Evolutionary conservation across 495 filamentous ascomycete species (phyloP).

Genomic region (Aspergillus nidulans): DNA sequence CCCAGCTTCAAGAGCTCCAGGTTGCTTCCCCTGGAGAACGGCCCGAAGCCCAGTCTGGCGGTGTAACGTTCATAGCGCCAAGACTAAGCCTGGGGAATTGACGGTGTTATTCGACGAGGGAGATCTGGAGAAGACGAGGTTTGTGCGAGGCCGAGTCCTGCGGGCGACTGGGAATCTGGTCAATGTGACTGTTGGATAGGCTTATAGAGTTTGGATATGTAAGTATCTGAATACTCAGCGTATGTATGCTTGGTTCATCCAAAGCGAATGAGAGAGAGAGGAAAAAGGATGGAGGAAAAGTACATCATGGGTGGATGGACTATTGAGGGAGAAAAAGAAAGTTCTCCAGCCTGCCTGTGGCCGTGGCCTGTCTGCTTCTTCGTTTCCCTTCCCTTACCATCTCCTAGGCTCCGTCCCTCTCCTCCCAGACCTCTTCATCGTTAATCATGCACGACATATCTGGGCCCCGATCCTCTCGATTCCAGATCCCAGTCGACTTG

Average conservation of each 20-base stretch:
- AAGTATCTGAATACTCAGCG: neutral
- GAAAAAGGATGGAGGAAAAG: neutral
- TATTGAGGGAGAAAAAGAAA: constrained; percentile 14
- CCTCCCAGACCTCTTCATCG: constrained; percentile 15
- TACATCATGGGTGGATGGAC: neutral
- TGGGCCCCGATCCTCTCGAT: constrained; percentile 16
- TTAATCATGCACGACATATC: constrained; percentile 27
- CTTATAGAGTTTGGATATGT: neutral
- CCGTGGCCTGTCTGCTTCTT: neutral
- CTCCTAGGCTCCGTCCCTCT: neutral
- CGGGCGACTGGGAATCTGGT: neutral
- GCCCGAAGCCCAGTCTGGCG: constrained; percentile 11
- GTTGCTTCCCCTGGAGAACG: neutral
- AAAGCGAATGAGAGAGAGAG: neutral
- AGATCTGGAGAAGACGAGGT: neutral
- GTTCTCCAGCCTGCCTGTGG: neutral
- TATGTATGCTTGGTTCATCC: neutral
- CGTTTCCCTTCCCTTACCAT: neutral
- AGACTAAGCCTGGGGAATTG: neutral
- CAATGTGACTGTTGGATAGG: constrained; percentile 7
- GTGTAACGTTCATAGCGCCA: constrained; percentile 8
- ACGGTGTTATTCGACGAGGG: neutral
- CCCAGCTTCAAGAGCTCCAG: constrained; percentile 2
- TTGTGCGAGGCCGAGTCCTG: neutral
- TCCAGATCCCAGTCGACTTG: constrained; percentile 15